Percentiles rank a stretch among this genome's conserved stretches.
These are phyloP conservation scores for Reticulascus tulasneorum DNA, from an alignment of 2,329 filamentous ascomycete species.

Conservation along the genomic window DNA sequence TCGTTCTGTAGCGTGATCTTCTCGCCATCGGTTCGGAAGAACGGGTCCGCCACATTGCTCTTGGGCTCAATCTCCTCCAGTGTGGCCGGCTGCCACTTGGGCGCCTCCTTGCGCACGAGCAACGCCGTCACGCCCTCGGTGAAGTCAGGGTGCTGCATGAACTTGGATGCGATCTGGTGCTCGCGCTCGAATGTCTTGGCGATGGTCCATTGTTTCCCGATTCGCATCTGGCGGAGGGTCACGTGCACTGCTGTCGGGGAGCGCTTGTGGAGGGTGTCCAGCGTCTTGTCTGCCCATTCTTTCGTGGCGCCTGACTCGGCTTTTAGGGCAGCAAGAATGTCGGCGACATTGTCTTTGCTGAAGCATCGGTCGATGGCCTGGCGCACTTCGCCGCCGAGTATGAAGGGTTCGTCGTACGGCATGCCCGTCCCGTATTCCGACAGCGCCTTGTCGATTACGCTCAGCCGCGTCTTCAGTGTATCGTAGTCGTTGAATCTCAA, in stretches of 20 bases:
- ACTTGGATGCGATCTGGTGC: constrained; percentile 75
- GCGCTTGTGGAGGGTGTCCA: constrained; percentile 69
- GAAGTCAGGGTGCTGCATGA: constrained; percentile 92
- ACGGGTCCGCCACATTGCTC: constrained; percentile 56
- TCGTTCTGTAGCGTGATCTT: constrained; percentile 59
- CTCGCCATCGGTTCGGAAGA: constrained; percentile 55
- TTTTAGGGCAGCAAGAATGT: constrained; percentile 67
- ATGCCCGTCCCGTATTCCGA: constrained; percentile 88
- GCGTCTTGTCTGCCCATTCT: constrained; percentile 75
- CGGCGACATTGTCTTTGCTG: constrained; percentile 59
- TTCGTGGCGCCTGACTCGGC: constrained; percentile 48
- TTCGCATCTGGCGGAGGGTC: constrained; percentile 74
- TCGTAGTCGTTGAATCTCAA: constrained; percentile 82
- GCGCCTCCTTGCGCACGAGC: constrained; percentile 66
- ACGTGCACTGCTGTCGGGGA: constrained; percentile 88
- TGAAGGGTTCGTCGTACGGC: constrained; percentile 67
- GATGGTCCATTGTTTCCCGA: constrained; percentile 75
- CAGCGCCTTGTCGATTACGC: constrained; percentile 78
- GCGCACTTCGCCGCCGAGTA: constrained; percentile 66
- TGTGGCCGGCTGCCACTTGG: constrained; percentile 72
- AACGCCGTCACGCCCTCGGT: constrained; percentile 83
- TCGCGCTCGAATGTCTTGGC: constrained; percentile 81
- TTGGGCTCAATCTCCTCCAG: constrained; percentile 61
- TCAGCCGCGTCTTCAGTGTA: constrained; percentile 56
- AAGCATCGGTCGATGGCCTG: constrained; percentile 83